Evolutionary conservation across 495 filamentous ascomycete genomes (phyloP).

Genomic region (Penicillium angulare): DNA sequence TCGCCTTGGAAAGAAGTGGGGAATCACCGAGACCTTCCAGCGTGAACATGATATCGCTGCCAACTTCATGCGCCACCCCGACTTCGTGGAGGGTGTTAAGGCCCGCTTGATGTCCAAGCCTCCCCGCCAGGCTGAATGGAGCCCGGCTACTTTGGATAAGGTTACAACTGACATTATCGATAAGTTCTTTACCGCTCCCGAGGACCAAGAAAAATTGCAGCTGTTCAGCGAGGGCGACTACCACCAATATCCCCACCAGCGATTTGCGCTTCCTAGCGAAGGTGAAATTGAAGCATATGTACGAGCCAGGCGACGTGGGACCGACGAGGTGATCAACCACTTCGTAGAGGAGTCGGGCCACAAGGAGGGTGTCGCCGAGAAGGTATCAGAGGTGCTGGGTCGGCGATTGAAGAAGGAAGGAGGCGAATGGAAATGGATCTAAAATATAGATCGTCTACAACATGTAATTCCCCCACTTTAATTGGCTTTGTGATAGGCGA

Average conservation of each 20-base stretch:
- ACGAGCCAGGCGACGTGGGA: slow-evolving; percentile 3
- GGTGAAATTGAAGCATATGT: slow-evolving; percentile 60
- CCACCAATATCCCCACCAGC: slow-evolving; percentile 63
- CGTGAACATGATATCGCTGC: slow-evolving; percentile 76
- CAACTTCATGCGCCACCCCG: slow-evolving; percentile 81
- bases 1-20: slow-evolving; percentile 71
- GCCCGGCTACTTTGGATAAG: slow-evolving; percentile 65
- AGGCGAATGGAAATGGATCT: slow-evolving; percentile 31
- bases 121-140: slow-evolving; percentile 60
- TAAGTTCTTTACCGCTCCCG: slow-evolving; percentile 55
- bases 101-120: slow-evolving; percentile 70
- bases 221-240: slow-evolving; percentile 58
- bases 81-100: slow-evolving; percentile 85
- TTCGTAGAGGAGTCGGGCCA: slow-evolving; percentile 33
- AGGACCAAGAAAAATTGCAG: slow-evolving; percentile 43
- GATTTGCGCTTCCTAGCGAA: slow-evolving; percentile 73
- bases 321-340: slow-evolving; percentile 20
- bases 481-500: slow-evolving; percentile 8
- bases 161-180: slow-evolving; percentile 53
- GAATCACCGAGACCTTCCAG: slow-evolving; percentile 76
- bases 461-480: slow-evolving; percentile 23
- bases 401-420: slow-evolving; percentile 22
- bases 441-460: slow-evolving; percentile 15
- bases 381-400: slow-evolving; percentile 38
- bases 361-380: slow-evolving; percentile 41